Base-by-base conservation (phyloP, 2,329 filamentous ascomycete genomes). In the Colletotrichum liriopes region DNA sequence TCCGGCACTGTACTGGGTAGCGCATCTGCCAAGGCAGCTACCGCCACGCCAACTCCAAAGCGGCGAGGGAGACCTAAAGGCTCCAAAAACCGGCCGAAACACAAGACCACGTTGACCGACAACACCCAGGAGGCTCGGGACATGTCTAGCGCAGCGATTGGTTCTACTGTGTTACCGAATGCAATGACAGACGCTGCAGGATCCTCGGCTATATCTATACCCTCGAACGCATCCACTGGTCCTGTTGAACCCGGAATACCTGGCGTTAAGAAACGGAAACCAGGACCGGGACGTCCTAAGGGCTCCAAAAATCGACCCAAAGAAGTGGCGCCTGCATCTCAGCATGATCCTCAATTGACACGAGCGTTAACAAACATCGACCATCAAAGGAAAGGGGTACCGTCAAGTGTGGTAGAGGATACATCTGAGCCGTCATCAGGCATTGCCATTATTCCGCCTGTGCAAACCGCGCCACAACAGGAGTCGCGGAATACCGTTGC, bases 221-320 rank as follows among this genome's bases (percentile, higher is more conserved):
- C n/a, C 11, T 37, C 41, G 32, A 54, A 18, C n/a, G 26, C 37
- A 43, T 23, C 29, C 1, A 52, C 6, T 5, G 62, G 37, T 4
- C 16, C 18, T 52, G 16, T 41, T 41, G 74, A 71, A 1, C 23
- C 59, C 23, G 76, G 74, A 26, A 74, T 69, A 11, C 68, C 80
- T 3, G 78, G 74, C 52, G 72, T 76, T 1, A 86, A 82, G 76
- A 84, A 81, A 60, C 81, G 84, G 67, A 71, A 71, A 54, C 47
- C 60, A 37, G 71, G 71, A 16, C 71, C 71, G 45, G 85, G 87
- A 7, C 82, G 87, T 41, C 87, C 87, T 0, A 88, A 88, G 71
- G 87, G 87, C 0, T 88, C 87, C 1, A 87, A 85, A 71, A 89
- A 88, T 72, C 82, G 85, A 3, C 81, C 84, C 3, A 86, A 84